phyloP scores from a whole-genome alignment of 106 monocot genomes.

The Dactylorhiza incarnata region DNA sequence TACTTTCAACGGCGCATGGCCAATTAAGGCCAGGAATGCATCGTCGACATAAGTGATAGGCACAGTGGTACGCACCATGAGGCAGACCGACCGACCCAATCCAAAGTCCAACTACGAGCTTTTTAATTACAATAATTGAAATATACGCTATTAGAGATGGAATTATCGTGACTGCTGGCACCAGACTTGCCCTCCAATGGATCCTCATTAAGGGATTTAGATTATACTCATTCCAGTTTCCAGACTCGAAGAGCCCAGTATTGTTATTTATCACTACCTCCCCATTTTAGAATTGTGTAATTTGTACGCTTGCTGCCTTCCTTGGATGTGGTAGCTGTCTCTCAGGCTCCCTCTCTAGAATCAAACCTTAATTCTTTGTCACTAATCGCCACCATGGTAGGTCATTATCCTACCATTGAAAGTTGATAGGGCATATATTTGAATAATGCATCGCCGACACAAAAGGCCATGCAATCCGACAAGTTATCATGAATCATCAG shows the following conservation, averaged over 20 bases:
- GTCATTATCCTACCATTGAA: conserved; percentile 6
- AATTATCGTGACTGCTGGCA: conserved; percentile 18
- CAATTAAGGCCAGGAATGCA: too few species aligned
- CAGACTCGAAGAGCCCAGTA: too few species aligned
- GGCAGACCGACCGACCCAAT: too few species aligned
- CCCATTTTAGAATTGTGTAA: conserved; percentile 7
- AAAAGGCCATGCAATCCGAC: too few species aligned
- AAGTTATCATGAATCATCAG: too few species aligned
- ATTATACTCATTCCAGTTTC: too few species aligned
- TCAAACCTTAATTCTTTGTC: not conserved
- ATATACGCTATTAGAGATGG: conserved; percentile 19
- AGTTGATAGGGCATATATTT: conserved; percentile 3
- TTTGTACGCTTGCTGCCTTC: not conserved
- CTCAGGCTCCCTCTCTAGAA: too few species aligned
- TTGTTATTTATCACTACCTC: conserved; percentile 2
- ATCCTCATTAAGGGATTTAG: too few species aligned
- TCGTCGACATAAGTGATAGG: not conserved
- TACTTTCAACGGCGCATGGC: too few species aligned
- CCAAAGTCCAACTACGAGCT: conserved; percentile 11
- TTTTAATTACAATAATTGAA: conserved; percentile 12
- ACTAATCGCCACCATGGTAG: conserved; percentile 3
- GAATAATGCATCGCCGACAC: not conserved
- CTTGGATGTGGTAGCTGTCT: not conserved
- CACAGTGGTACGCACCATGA: not conserved
- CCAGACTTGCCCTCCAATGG: conserved; percentile 7